Conservation (phyloP, 2,329 filamentous ascomycete species). For the Clarireedia monteithiana region DNA sequence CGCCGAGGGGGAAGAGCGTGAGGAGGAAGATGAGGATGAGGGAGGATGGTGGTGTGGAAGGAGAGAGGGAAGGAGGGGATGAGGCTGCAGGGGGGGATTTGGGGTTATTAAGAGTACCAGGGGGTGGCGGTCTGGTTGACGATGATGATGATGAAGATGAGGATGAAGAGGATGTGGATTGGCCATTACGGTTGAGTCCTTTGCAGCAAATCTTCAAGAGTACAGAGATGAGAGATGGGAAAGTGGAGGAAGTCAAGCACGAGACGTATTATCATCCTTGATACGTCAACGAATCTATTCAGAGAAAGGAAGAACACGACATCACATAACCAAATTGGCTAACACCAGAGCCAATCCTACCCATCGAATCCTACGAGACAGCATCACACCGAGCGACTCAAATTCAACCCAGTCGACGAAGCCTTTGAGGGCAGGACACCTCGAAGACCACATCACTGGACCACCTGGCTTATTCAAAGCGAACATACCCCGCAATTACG, state of each 20-base stretch:
- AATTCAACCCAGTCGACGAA: no score
- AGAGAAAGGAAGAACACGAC: no score
- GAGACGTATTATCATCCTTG: constrained; percentile 25
- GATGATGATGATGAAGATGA: not conserved
- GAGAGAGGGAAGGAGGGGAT: not conserved
- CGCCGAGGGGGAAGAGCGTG: constrained; percentile 8
- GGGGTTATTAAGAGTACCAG: no score
- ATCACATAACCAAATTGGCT: no score
- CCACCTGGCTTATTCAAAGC: no score
- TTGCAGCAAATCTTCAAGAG: constrained; percentile 18
- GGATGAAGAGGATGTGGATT: constrained; percentile 11
- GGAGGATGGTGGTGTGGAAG: not conserved
- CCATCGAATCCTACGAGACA: no score
- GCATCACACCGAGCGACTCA: no score
- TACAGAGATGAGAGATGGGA: constrained; percentile 18
- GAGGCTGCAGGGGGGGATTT: not conserved
- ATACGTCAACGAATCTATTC: not conserved
- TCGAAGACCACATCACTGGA: no score
- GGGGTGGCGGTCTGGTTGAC: not conserved
- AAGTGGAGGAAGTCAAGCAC: constrained; percentile 15
- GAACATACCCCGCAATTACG: no score
- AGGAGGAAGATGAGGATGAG: not conserved
- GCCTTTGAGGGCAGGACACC: no score
- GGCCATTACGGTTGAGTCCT: constrained; percentile 18
- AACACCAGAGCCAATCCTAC: no score